phyloP scores from a whole-genome alignment of 768 basidiomycete species.

The Lepiota venenata region DNA sequence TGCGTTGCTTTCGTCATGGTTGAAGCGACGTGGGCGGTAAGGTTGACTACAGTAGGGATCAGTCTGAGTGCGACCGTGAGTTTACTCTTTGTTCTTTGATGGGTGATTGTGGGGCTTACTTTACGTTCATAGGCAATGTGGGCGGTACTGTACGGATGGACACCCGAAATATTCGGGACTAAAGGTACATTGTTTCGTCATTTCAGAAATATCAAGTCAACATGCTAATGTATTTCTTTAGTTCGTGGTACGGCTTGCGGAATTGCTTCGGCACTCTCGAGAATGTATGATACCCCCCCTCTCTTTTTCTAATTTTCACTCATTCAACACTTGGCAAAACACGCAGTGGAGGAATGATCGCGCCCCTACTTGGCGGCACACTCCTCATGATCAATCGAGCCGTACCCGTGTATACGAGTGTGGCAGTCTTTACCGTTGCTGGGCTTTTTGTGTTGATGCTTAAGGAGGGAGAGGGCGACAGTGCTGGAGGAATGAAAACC shows the following conservation, averaged over 20 bases:
- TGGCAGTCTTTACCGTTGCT: conserved; percentile 59
- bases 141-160: conserved; percentile 88
- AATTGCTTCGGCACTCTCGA: conserved; percentile 79
- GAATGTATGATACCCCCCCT: conserved; percentile 52
- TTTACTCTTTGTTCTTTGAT: conserved; percentile 1
- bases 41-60: conserved; percentile 71
- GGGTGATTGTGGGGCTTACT: not conserved
- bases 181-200: conserved; percentile 41
- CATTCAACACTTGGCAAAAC: conserved; percentile 8
- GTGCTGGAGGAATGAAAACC: conserved; percentile 16
- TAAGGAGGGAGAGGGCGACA: conserved; percentile 46
- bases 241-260: conserved; percentile 89
- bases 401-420: conserved; percentile 76
- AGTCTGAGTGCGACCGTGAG: conserved; percentile 71
- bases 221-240: conserved; percentile 19
- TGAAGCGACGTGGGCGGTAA: conserved; percentile 51
- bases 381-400: conserved; percentile 65
- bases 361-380: conserved; percentile 73
- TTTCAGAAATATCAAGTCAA: not conserved
- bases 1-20: conserved; percentile 69
- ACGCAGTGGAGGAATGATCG: conserved; percentile 87
- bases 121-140: conserved; percentile 61
- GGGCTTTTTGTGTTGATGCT: conserved; percentile 61
- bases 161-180: conserved; percentile 84
- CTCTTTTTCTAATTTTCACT: not conserved